A percentile compares a stretch with the other conserved stretches of the same genome.
These are phyloP conservation scores for Curvularia eragrostidis DNA, from an alignment of 2,329 filamentous ascomycete species.

Conservation along the genomic window DNA sequence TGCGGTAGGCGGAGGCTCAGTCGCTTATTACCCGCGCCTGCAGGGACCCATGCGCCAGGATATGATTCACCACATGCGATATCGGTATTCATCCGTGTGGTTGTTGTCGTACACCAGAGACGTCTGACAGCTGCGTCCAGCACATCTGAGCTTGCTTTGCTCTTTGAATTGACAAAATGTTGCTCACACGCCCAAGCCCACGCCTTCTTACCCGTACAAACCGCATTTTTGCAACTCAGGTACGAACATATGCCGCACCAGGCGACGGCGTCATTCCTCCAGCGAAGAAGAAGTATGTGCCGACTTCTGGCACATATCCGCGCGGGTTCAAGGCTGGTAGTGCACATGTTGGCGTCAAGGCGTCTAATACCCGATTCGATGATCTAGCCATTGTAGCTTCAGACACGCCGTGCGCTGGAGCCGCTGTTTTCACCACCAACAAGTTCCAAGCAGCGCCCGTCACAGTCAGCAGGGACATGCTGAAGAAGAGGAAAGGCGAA, in stretches of 20 bases:
- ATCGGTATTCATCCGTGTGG: background rate
- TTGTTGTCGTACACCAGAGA: background rate
- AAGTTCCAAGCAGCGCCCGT: conserved; percentile 97
- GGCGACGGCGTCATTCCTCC: conserved; percentile 68
- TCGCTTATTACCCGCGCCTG: background rate
- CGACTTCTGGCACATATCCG: conserved; percentile 83
- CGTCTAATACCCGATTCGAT: conserved; percentile 87
- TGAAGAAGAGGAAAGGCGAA: conserved; percentile 69
- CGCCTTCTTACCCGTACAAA: conserved; percentile 37
- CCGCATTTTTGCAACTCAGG: conserved; percentile 44
- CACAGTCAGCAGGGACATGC: conserved; percentile 77
- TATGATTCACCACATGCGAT: background rate
- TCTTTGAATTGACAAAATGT: conserved; percentile 28
- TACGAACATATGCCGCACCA: conserved; percentile 66
- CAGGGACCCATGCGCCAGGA: background rate
- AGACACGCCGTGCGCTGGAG: conserved; percentile 82
- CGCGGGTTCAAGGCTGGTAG: conserved; percentile 87
- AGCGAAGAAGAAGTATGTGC: conserved; percentile 89
- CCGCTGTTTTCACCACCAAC: conserved; percentile 96
- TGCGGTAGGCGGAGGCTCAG: conserved; percentile 1
- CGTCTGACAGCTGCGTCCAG: conserved; percentile 13
- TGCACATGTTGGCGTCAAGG: conserved; percentile 91
- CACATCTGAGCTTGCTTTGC: conserved; percentile 3
- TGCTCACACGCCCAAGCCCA: conserved; percentile 39
- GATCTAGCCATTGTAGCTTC: conserved; percentile 90